Evolutionary conservation across 495 filamentous ascomycete species (phyloP).

Genomic region (Neurospora sp.): DNA sequence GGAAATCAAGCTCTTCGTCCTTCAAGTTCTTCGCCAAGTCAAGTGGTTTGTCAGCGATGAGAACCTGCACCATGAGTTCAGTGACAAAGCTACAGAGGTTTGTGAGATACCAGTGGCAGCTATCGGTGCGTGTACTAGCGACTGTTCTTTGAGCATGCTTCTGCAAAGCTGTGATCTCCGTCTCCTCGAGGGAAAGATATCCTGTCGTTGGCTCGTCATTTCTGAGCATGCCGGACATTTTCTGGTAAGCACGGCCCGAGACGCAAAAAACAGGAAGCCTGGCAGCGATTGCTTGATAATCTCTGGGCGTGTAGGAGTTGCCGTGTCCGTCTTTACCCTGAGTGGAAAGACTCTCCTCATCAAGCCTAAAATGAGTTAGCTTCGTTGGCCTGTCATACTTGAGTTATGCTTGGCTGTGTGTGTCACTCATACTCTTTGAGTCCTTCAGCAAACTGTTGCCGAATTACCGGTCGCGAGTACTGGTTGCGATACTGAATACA

Average conservation of each 20-base stretch:
- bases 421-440: constrained; percentile 33
- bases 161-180: constrained; percentile 45
- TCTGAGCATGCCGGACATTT: constrained; percentile 44
- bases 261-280: constrained; percentile 54
- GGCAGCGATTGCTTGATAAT: constrained; percentile 45
- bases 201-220: constrained; percentile 13
- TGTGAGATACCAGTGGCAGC: constrained; percentile 25
- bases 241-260: constrained; percentile 48
- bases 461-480: constrained; percentile 41
- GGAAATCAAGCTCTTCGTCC: constrained; percentile 24
- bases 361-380: constrained; percentile 14
- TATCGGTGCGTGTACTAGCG: constrained; percentile 10
- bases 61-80: constrained; percentile 43
- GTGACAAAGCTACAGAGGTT: constrained; percentile 40
- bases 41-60: constrained; percentile 30
- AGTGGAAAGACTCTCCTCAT: constrained; percentile 7
- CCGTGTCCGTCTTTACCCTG: constrained; percentile 6
- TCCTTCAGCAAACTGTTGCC: constrained; percentile 46
- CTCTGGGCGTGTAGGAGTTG: constrained; percentile 18
- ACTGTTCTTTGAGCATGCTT: constrained; percentile 46
- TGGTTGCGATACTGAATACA: constrained; percentile 48
- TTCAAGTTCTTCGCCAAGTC: constrained; percentile 34
- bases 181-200: constrained; percentile 13
- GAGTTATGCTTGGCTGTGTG: neutral
- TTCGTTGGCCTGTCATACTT: neutral